These are phyloP conservation scores for Aspergillus jensenii DNA, from an alignment of 2,329 filamentous ascomycete genomes.

Conservation along the genomic window DNA sequence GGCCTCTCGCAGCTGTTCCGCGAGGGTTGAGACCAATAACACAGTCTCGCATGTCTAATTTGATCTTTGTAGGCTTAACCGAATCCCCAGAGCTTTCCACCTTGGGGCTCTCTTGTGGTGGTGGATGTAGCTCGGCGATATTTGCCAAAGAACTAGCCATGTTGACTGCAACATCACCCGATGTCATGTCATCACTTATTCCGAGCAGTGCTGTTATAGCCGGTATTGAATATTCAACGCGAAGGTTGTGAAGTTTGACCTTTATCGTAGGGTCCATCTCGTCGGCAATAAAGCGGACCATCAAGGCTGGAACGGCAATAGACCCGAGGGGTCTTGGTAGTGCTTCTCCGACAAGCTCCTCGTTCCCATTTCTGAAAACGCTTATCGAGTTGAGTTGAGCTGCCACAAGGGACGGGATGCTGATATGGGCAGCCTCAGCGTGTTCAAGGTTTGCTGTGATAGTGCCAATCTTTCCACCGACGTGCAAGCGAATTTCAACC, in stretches of 20 bases:
- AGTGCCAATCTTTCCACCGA: conserved; percentile 69
- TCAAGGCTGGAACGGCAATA: conserved; percentile 62
- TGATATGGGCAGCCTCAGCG: conserved; percentile 76
- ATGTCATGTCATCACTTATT: conserved; percentile 64
- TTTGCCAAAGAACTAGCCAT: conserved; percentile 79
- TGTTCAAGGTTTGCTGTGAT: conserved; percentile 60
- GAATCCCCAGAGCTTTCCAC: conserved; percentile 21
- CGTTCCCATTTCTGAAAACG: conserved; percentile 63
- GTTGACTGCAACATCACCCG: conserved; percentile 71
- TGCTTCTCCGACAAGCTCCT: conserved; percentile 71
- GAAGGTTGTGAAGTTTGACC: conserved; percentile 79
- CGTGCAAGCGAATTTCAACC: conserved; percentile 59
- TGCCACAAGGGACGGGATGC: conserved; percentile 77
- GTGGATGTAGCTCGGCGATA: conserved; percentile 59
- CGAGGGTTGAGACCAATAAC: conserved; percentile 82
- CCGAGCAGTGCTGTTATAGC: conserved; percentile 78
- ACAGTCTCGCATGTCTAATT: conserved; percentile 74
- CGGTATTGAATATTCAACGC: conserved; percentile 84
- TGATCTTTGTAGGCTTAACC: conserved; percentile 53
- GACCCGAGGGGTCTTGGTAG: conserved; percentile 35
- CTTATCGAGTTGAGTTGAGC: conserved; percentile 67
- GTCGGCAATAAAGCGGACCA: conserved; percentile 87
- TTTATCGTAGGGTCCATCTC: conserved; percentile 92
- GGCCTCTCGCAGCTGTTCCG: conserved; percentile 69
- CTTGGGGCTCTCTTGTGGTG: conserved; percentile 18